Conservation (phyloP, 2,329 filamentous ascomycete species). For the Aspergillus sp. region DNA sequence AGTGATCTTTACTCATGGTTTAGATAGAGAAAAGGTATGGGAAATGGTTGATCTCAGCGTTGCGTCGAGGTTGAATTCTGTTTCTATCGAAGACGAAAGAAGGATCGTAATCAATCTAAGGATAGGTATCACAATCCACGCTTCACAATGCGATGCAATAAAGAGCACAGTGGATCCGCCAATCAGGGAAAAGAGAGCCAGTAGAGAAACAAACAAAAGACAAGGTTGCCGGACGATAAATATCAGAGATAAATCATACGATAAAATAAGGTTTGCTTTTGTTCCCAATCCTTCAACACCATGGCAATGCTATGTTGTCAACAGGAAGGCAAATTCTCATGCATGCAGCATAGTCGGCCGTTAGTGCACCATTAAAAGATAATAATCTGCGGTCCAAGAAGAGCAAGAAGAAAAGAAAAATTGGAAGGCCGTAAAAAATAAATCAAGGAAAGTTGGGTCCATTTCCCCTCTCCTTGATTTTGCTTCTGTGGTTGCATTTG, state of each 20-base stretch:
- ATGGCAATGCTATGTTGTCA: constrained; percentile 18
- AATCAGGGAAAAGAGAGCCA: constrained; percentile 9
- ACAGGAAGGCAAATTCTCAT: constrained; percentile 5
- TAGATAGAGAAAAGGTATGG: not conserved
- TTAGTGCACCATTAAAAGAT: constrained; percentile 12
- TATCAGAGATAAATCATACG: constrained; percentile 4
- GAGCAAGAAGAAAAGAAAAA: constrained; percentile 4
- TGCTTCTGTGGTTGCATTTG: constrained; percentile 5
- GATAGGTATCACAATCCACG: constrained; percentile 14
- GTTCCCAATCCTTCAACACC: constrained; percentile 15
- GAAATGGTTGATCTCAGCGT: not conserved
- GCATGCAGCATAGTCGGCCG: constrained; percentile 14
- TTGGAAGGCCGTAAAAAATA: not conserved
- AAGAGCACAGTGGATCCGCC: constrained; percentile 9
- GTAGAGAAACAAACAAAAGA: constrained; percentile 2
- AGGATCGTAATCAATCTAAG: constrained; percentile 10
- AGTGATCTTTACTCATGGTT: not conserved
- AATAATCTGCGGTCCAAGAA: constrained; percentile 3
- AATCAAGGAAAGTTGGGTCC: not conserved
- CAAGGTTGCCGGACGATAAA: constrained; percentile 3
- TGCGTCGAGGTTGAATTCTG: constrained; percentile 8
- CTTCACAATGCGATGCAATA: constrained; percentile 12
- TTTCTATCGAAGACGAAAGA: constrained; percentile 1
- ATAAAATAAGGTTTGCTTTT: constrained; percentile 14
- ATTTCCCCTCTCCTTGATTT: not conserved